phyloP scores from a whole-genome alignment of 331 rosid species.

The Acacia concinna region DNA sequence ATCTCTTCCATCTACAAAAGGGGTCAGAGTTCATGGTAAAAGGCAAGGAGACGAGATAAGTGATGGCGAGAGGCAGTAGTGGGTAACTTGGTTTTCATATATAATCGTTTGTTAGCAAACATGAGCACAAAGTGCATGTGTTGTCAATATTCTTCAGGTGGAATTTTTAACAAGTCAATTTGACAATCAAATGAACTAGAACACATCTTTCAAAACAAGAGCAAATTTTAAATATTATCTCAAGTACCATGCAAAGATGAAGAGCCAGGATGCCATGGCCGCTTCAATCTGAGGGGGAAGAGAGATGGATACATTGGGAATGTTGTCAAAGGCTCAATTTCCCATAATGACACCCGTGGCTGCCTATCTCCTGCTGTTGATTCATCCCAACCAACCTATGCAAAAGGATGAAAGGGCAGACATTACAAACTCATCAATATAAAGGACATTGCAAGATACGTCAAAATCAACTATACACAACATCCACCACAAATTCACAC shows the following conservation, averaged over 20 bases:
- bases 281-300: conserved; percentile 82
- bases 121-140: background rate
- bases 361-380: conserved; percentile 91
- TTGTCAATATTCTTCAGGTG: background rate
- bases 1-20: conserved; percentile 73
- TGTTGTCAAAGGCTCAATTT: conserved; percentile 91
- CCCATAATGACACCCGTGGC: conserved; percentile 92
- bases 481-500: background rate
- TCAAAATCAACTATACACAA: background rate
- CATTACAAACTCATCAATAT: background rate
- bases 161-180: background rate
- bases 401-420: conserved; percentile 25
- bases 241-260: conserved; percentile 68
- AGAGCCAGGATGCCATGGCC: conserved; percentile 93
- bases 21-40: background rate
- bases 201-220: background rate
- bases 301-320: conserved; percentile 92
- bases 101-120: background rate
- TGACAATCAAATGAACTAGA: background rate
- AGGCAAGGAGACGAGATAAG: background rate
- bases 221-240: background rate
- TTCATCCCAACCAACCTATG: conserved; percentile 96
- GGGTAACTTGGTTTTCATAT: background rate
- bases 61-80: background rate
- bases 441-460: background rate